These are phyloP conservation scores for Chlamydomonas sp. DNA, from an alignment of 139 green algal species.

Conservation along the genomic window DNA sequence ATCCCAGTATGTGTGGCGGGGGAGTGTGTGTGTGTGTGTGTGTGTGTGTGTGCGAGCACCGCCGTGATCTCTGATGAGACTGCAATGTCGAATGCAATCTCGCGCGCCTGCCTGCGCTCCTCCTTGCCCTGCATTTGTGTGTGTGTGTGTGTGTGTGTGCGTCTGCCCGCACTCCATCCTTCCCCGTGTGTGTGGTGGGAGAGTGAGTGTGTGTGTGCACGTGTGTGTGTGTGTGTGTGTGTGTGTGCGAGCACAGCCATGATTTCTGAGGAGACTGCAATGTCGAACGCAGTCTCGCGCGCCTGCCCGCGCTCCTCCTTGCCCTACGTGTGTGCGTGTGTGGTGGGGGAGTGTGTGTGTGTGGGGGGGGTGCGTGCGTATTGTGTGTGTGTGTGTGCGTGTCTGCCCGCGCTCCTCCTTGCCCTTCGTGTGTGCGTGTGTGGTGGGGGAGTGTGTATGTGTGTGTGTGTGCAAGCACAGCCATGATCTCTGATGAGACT, in stretches of 20 bases:
- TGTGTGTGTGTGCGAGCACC: constrained; percentile 38
- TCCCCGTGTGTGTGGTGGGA: background rate
- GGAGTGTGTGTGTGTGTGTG: constrained; percentile 1
- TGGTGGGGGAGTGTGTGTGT: too few relatives aligned
- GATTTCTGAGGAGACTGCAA: constrained; percentile 79
- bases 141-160: background rate
- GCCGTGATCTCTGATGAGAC: constrained; percentile 91
- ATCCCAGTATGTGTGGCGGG: too few relatives aligned
- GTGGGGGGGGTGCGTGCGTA: too few relatives aligned
- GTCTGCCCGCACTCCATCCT: too few relatives aligned
- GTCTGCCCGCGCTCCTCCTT: too few relatives aligned
- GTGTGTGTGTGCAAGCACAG: constrained; percentile 96
- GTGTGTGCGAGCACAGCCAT: constrained; percentile 98
- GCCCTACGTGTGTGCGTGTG: too few relatives aligned
- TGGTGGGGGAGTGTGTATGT: too few relatives aligned
- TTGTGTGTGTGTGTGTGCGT: too few relatives aligned
- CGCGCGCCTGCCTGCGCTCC: constrained; percentile 54
- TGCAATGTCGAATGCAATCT: constrained; percentile 91
- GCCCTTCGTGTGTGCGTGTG: too few relatives aligned
- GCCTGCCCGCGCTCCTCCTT: constrained; percentile 54
- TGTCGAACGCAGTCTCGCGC: constrained; percentile 87
- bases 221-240: background rate
- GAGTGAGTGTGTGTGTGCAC: background rate
- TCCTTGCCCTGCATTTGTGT: constrained; percentile 26
- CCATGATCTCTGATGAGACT: constrained; percentile 90